Evolutionary conservation across 176 grass and related monocot genomes (phyloP).

Genomic region (Oropetium thomaeum): DNA sequence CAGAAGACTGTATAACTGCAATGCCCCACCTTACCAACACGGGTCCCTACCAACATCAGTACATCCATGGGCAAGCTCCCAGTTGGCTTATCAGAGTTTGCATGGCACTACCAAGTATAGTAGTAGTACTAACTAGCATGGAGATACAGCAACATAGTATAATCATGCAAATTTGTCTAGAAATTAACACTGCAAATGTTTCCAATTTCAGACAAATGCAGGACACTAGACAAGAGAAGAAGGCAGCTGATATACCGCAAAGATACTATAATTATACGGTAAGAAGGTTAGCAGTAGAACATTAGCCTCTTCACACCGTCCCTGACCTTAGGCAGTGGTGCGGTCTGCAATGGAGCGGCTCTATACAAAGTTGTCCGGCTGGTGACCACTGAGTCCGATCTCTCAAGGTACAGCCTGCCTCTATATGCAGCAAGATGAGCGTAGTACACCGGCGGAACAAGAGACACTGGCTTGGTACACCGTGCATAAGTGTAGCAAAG

Average conservation of each 20-base stretch:
- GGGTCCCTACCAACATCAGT: neutral
- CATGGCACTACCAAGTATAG: slow-evolving; percentile 17
- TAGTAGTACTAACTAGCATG: no score
- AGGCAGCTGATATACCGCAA: neutral
- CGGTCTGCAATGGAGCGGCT: slow-evolving; percentile 52
- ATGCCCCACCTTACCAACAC: neutral
- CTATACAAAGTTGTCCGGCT: slow-evolving; percentile 51
- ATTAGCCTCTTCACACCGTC: slow-evolving; percentile 88
- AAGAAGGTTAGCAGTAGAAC: slow-evolving; percentile 80
- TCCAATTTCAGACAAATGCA: slow-evolving; percentile 34
- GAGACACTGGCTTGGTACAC: slow-evolving; percentile 85
- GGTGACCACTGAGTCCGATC: slow-evolving; percentile 41
- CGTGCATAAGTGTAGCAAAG: slow-evolving; percentile 92
- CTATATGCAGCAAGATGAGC: slow-evolving; percentile 90
- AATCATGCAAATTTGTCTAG: slow-evolving; percentile 8
- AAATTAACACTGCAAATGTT: slow-evolving; percentile 41
- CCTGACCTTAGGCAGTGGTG: slow-evolving; percentile 73
- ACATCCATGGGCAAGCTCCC: neutral
- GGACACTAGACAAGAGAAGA: neutral
- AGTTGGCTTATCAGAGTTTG: slow-evolving; percentile 20
- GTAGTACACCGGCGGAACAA: slow-evolving; percentile 85
- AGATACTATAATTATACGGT: neutral
- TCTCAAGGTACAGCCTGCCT: slow-evolving; percentile 87
- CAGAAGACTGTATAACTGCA: neutral
- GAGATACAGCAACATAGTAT: neutral